Evolutionary conservation across 176 grass and related monocot genomes (phyloP).

Genomic region (Lolium perenne): DNA sequence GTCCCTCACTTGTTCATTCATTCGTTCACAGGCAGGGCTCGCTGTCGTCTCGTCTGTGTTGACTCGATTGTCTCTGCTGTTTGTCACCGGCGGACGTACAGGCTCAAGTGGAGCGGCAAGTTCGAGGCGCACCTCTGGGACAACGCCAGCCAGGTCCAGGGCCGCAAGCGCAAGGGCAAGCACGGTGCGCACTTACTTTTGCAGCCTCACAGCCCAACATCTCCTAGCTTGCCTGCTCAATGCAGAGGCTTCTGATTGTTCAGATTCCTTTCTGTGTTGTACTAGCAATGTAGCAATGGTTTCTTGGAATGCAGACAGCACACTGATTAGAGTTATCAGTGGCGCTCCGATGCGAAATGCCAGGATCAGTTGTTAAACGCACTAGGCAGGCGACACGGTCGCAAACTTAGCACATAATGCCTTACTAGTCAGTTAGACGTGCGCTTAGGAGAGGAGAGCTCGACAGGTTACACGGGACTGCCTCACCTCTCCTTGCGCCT

Average conservation of each 20-base stretch:
- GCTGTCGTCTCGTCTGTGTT: neutral
- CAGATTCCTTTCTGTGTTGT: neutral
- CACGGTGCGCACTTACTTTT: conserved; percentile 48
- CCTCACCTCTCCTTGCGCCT: neutral
- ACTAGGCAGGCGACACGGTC: neutral
- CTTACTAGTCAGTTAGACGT: neutral
- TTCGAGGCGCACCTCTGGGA: conserved; percentile 90
- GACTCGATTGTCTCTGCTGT: neutral
- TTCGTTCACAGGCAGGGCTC: neutral
- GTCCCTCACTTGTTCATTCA: neutral
- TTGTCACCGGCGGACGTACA: conserved; percentile 13
- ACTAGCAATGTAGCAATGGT: neutral
- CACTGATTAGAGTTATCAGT: neutral
- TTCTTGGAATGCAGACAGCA: neutral
- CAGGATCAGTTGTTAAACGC: neutral
- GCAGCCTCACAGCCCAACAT: neutral
- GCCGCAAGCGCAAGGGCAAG: conserved; percentile 78
- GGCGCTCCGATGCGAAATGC: neutral
- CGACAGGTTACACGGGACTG: neutral
- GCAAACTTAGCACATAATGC: neutral
- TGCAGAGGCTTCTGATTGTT: neutral
- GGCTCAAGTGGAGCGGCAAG: conserved; percentile 90
- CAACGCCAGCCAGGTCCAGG: conserved; percentile 67
- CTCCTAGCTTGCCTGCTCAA: neutral
- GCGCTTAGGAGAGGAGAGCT: neutral